phyloP scores from a whole-genome alignment of 148 eudicot species.

The Cornus controversa region DNA sequence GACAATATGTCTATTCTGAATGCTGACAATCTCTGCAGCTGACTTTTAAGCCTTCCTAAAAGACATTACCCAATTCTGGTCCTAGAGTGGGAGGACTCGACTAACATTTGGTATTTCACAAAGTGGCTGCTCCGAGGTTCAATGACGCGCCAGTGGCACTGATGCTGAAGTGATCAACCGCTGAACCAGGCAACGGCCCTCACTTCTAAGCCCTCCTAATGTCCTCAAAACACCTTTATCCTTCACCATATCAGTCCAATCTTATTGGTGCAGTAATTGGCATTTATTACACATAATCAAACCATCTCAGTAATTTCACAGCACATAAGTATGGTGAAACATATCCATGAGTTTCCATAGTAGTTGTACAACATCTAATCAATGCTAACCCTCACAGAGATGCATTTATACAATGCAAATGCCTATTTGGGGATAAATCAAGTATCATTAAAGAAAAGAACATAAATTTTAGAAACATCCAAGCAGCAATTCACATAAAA shows the following conservation, averaged over 20 bases:
- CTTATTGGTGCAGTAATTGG: background rate
- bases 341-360: background rate
- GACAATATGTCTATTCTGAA: no score
- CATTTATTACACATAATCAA: background rate
- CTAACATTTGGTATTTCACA: no score
- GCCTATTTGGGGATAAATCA: background rate
- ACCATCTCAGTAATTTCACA: background rate
- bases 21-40: no score
- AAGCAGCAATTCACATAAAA: background rate
- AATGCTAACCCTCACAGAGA: background rate
- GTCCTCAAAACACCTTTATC: background rate
- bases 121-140: no score
- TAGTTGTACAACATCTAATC: background rate
- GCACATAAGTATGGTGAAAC: background rate
- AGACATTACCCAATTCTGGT: no score
- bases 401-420: background rate
- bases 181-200: background rate
- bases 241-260: background rate
- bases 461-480: background rate
- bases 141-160: no score
- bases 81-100: no score
- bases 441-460: background rate
- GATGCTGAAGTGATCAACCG: no score
- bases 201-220: background rate
- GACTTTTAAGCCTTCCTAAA: no score